A percentile compares a stretch with the other conserved stretches of the same genome.
These are phyloP conservation scores for Saccharomycopsis vini DNA, from an alignment of 805 yeast species.

Conservation along the genomic window DNA sequence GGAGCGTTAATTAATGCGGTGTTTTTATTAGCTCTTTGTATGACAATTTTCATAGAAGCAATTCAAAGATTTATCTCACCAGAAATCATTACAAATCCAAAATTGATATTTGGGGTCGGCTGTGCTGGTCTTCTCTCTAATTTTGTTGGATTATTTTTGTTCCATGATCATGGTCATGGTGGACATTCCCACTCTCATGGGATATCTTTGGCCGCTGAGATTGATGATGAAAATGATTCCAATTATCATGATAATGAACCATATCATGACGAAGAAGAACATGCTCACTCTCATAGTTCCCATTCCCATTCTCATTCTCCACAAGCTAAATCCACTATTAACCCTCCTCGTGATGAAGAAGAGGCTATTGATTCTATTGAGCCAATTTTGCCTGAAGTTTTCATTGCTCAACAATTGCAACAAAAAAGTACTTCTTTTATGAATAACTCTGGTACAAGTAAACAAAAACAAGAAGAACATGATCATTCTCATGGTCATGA, in stretches of 20 bases:
- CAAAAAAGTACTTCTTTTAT: slow-evolving; percentile 2
- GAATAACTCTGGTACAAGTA: not conserved
- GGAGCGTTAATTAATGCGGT: slow-evolving; percentile 95
- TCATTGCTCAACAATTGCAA: slow-evolving; percentile 5
- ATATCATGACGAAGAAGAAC: slow-evolving; percentile 20
- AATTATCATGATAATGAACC: slow-evolving; percentile 24
- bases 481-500: slow-evolving; percentile 23
- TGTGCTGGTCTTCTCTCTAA: slow-evolving; percentile 75
- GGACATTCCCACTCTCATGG: slow-evolving; percentile 38
- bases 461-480: slow-evolving; percentile 17
- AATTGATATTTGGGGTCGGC: slow-evolving; percentile 75
- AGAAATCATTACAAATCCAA: slow-evolving; percentile 71
- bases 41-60: slow-evolving; percentile 88
- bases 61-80: slow-evolving; percentile 81
- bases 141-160: slow-evolving; percentile 70
- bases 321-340: not conserved
- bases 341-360: slow-evolving; percentile 11
- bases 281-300: slow-evolving; percentile 17
- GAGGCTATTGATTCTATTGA: slow-evolving; percentile 17
- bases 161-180: slow-evolving; percentile 76
- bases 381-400: slow-evolving; percentile 20
- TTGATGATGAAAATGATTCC: slow-evolving; percentile 19
- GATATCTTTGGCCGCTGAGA: slow-evolving; percentile 19
- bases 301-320: too few species aligned
- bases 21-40: slow-evolving; percentile 82